Base-by-base conservation (phyloP, 371 early-diverging fungal species). In the Haplosporangium sp. region DNA sequence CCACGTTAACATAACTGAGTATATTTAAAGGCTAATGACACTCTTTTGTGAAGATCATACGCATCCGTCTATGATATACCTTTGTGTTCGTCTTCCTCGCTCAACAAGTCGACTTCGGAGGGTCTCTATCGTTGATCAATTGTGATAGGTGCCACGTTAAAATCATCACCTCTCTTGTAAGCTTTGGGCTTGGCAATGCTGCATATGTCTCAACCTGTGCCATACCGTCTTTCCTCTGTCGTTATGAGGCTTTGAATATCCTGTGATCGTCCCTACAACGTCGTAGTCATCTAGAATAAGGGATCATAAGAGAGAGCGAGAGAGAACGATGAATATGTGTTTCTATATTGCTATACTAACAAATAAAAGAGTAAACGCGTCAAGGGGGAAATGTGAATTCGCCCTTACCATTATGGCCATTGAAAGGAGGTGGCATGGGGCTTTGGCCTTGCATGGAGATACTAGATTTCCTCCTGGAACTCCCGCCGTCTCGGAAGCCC, bases 51-150 rank as follows among this genome's bases (percentile, higher is more conserved):
- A 5, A 45, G 45, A 11, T 13, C 7, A 16, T 50, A 14, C 20
- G 50, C 20, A 29, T 50, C n/a, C 14, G 16, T 18, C 12, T 46
- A 41, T 7, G 37, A n/a, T 40, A 9, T 56, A 73, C 73, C 73
- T 67, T 51, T 61, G 23, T 60, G 48, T 8, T 73, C 73, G 46
- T 73, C 71, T 51, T 71, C 74, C 40, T 73, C 74, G 40, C 74
- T 67, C 40, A 67, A 52, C n/a, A 67, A 29, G 8, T 67, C 59
- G 47, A 54, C 36, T 2, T 63, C 62, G 0, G 37, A 7, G 0
- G 64, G n/a, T 48, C 56, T 67, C 67, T 67, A 66, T n/a, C 11
- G 6, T n/a, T 37, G 29, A 29, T 29, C 29, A 29, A 29, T 60
- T 18, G 40, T 6, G 41, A 20, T 23, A 36, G 16, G n/a, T 7